Percentiles rank a stretch among this genome's conserved stretches.
Evolutionary conservation across 139 green algal genomes (phyloP).

Genomic region (Picocystis salinarum): DNA sequence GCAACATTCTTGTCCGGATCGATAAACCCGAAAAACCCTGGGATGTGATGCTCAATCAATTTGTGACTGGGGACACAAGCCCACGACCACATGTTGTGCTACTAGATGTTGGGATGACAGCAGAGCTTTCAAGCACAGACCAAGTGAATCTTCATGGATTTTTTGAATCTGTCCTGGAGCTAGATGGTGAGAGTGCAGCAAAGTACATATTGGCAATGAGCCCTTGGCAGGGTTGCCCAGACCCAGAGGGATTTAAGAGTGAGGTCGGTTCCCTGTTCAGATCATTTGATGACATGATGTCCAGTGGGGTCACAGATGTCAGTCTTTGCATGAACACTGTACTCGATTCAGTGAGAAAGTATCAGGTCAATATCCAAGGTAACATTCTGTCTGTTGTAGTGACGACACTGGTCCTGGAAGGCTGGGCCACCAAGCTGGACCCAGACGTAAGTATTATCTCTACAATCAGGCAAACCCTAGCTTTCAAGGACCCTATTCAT

Average conservation of each 20-base stretch:
- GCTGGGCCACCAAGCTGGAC: conserved; percentile 67
- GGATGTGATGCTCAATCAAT: conserved; percentile 18
- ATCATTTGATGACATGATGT: too few species aligned
- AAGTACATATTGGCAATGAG: too few species aligned
- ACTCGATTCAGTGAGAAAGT: conserved; percentile 53
- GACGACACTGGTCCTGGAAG: conserved; percentile 71
- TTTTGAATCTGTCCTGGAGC: conserved; percentile 24
- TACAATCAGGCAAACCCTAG: conserved; percentile 26
- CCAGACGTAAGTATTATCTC: conserved; percentile 74
- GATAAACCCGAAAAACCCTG: conserved; percentile 66
- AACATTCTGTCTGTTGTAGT: conserved; percentile 49
- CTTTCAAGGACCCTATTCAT: too few species aligned
- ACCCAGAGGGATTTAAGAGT: too few species aligned
- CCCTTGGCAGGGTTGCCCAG: too few species aligned
- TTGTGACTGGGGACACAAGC: background rate
- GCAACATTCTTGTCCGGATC: background rate
- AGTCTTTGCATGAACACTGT: too few species aligned
- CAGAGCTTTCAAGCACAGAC: conserved; percentile 45
- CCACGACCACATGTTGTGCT: conserved; percentile 48
- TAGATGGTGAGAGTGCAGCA: conserved; percentile 48
- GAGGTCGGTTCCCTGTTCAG: too few species aligned
- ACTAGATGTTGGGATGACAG: conserved; percentile 80
- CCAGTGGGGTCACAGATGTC: too few species aligned
- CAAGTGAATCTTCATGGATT: conserved; percentile 45
- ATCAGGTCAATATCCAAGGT: conserved; percentile 35